Evolutionary conservation across 371 early-diverging fungal genomes (phyloP).

Genomic region (Thermomucor indicae-seudaticae): DNA sequence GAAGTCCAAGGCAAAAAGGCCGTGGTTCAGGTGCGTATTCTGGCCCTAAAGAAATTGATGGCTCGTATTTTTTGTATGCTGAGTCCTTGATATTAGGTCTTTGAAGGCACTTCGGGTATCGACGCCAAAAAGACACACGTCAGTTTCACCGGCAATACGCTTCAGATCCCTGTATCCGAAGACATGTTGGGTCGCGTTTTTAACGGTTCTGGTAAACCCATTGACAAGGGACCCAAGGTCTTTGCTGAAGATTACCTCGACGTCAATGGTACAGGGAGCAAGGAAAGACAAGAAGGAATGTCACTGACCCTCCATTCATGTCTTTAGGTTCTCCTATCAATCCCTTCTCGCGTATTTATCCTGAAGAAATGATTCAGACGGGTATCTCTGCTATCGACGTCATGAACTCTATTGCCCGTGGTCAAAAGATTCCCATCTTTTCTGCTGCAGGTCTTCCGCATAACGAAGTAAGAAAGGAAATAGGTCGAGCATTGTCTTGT

Average conservation of each 20-base stretch:
- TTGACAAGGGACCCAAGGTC: slow-evolving; percentile 99
- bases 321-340: slow-evolving; percentile 94
- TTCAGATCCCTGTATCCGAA: slow-evolving; percentile 98
- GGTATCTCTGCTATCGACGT: slow-evolving; percentile 99
- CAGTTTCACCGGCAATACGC: slow-evolving; percentile 97
- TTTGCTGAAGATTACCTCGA: slow-evolving; percentile 99
- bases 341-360: slow-evolving; percentile 99
- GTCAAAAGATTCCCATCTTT: slow-evolving; percentile 99
- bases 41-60: not conserved
- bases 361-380: slow-evolving; percentile 99
- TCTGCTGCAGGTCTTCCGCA: slow-evolving; percentile 99
- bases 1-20: slow-evolving; percentile 99
- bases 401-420: slow-evolving; percentile 99
- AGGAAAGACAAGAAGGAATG: not conserved
- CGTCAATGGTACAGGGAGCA: slow-evolving; percentile 76
- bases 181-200: slow-evolving; percentile 99
- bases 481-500: slow-evolving; percentile 1
- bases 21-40: slow-evolving; percentile 83
- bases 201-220: slow-evolving; percentile 99
- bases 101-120: slow-evolving; percentile 99
- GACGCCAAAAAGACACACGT: slow-evolving; percentile 98
- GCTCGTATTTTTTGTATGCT: not conserved
- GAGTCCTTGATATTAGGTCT: slow-evolving; percentile 65
- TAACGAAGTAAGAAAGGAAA: slow-evolving; percentile 98
- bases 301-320: not conserved